These are phyloP conservation scores for Penicillium sp. DNA, from an alignment of 2,329 filamentous ascomycete genomes.

Conservation along the genomic window DNA sequence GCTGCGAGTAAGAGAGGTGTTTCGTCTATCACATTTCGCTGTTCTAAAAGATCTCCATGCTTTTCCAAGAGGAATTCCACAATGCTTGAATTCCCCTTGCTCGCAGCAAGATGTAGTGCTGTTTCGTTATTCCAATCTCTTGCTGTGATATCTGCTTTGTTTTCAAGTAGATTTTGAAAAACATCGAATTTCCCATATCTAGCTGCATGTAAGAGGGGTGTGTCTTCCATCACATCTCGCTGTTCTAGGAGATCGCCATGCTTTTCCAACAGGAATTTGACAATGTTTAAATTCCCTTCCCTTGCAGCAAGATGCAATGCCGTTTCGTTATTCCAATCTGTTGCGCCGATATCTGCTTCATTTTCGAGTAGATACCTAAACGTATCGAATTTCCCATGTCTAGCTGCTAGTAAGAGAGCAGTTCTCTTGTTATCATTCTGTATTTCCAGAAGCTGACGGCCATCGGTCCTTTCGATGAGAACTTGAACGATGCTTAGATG, in stretches of 20 bases:
- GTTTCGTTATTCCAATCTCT: not conserved
- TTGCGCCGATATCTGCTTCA: not conserved
- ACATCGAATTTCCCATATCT: not conserved
- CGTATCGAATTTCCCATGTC: not conserved
- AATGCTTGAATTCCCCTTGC: no score
- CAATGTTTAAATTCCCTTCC: not conserved
- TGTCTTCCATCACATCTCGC: not conserved
- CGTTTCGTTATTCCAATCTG: not conserved
- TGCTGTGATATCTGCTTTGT: not conserved
- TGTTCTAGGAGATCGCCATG: not conserved
- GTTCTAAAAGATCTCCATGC: not conserved
- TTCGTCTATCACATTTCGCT: not conserved
- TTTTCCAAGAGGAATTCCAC: not conserved
- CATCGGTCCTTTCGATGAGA: not conserved
- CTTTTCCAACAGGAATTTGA: not conserved
- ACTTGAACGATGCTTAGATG: not conserved
- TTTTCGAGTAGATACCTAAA: not conserved
- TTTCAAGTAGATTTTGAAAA: not conserved
- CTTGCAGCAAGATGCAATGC: not conserved
- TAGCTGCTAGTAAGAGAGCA: not conserved
- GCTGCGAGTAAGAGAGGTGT: no score
- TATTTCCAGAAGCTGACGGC: not conserved
- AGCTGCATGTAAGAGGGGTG: not conserved
- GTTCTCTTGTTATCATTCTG: not conserved
- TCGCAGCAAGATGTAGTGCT: not conserved